Percentiles rank a stretch among this genome's conserved stretches.
phyloP scores from a whole-genome alignment of 495 filamentous ascomycete species.

The Thozetella sp. region DNA sequence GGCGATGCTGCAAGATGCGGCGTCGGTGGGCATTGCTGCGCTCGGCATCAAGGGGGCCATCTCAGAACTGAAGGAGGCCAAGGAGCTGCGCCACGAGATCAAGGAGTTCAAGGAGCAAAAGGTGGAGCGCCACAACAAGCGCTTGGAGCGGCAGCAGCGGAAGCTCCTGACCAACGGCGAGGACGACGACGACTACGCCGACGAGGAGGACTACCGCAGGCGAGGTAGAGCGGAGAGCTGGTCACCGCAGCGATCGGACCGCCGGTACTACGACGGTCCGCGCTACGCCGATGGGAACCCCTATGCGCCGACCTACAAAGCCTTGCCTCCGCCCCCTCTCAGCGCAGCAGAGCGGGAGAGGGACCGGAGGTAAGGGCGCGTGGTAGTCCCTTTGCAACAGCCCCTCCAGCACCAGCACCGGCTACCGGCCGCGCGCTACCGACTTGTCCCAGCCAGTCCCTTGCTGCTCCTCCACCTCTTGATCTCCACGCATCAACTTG shows the following conservation, averaged over 20 bases:
- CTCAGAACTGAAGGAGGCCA: slow-evolving; percentile 58
- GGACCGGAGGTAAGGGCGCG: slow-evolving; percentile 10
- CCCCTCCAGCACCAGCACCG: background rate
- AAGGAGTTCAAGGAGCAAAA: slow-evolving; percentile 43
- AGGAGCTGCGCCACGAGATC: slow-evolving; percentile 38
- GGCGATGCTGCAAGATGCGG: slow-evolving; percentile 72
- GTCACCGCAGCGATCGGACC: slow-evolving; percentile 28
- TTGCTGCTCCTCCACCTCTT: too few relatives aligned
- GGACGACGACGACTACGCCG: slow-evolving; percentile 3
- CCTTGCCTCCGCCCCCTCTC: slow-evolving; percentile 43
- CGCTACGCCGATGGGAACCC: slow-evolving; percentile 55
- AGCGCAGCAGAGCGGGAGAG: slow-evolving; percentile 37
- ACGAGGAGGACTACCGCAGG: slow-evolving; percentile 21
- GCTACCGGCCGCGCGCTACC: too few relatives aligned
- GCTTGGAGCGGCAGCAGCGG: slow-evolving; percentile 33
- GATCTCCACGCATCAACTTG: background rate
- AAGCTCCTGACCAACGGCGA: slow-evolving; percentile 1
- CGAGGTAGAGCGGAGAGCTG: slow-evolving; percentile 42
- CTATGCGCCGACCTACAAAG: slow-evolving; percentile 55
- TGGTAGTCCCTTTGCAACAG: background rate
- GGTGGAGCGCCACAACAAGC: slow-evolving; percentile 35
- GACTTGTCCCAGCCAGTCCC: too few relatives aligned
- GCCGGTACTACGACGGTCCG: slow-evolving; percentile 42
- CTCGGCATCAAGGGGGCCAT: slow-evolving; percentile 84
- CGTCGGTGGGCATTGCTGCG: slow-evolving; percentile 80